phyloP scores from a whole-genome alignment of 257 asterid species.

The Primulina huaijiensis region DNA sequence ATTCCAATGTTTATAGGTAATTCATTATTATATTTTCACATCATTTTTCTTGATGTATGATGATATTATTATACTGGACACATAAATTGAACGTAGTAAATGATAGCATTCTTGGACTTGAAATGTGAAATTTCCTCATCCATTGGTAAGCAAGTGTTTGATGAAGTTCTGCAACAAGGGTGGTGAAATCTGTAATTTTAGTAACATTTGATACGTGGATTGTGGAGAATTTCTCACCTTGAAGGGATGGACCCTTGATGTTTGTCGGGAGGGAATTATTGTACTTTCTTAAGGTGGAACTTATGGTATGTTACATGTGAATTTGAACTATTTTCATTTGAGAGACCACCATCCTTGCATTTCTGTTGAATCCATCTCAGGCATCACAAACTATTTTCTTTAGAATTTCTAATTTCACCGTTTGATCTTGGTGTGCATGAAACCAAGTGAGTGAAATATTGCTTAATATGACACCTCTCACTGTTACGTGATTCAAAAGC shows the following conservation, averaged over 20 bases:
- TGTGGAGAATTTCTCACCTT: neutral
- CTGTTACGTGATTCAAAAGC: neutral
- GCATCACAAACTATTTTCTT: neutral
- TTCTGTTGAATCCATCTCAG: neutral
- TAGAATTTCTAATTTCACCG: neutral
- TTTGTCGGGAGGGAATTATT: neutral
- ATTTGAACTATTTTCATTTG: neutral
- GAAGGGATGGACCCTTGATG: neutral
- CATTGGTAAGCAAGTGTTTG: constrained; percentile 19
- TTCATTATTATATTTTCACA: neutral
- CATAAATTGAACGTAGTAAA: neutral
- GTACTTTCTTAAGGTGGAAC: neutral
- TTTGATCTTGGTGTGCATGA: neutral
- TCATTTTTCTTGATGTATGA: neutral
- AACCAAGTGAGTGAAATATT: neutral
- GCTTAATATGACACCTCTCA: neutral
- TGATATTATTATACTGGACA: neutral
- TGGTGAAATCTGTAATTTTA: neutral
- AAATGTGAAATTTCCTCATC: neutral
- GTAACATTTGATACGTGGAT: neutral
- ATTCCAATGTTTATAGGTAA: constrained; percentile 71
- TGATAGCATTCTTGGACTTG: neutral
- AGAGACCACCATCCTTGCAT: neutral
- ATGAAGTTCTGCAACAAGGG: constrained; percentile 17
- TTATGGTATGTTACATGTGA: neutral